Conservation (phyloP, 1,139 yeast genomes). For the Pichia sp. region DNA sequence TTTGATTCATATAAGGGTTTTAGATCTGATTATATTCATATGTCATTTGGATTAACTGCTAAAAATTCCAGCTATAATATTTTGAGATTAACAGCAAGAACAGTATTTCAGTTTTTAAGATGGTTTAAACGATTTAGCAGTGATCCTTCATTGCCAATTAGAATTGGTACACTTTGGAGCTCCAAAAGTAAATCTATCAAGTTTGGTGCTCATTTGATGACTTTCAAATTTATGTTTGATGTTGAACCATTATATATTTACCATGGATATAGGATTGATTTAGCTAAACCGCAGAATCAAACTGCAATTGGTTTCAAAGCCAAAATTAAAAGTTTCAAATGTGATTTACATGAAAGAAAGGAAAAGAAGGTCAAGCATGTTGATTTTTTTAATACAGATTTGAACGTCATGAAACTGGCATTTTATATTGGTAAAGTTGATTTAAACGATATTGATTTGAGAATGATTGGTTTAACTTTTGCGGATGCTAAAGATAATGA, state of each 20-base stretch:
- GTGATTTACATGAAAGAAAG: slow-evolving; percentile 82
- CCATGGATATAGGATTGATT: slow-evolving; percentile 55
- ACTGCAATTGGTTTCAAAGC: slow-evolving; percentile 75
- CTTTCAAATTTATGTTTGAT: slow-evolving; percentile 72
- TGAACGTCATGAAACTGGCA: slow-evolving; percentile 53
- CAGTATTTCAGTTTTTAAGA: slow-evolving; percentile 55
- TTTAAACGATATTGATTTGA: slow-evolving; percentile 61
- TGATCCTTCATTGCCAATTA: slow-evolving; percentile 63
- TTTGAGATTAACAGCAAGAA: slow-evolving; percentile 66
- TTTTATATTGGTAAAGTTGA: slow-evolving; percentile 72
- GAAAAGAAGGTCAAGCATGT: slow-evolving; percentile 63
- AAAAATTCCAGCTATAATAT: slow-evolving; percentile 39
- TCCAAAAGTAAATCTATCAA: slow-evolving; percentile 33
- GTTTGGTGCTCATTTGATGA: slow-evolving; percentile 69
- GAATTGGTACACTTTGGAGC: slow-evolving; percentile 60
- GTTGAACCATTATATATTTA: slow-evolving; percentile 68
- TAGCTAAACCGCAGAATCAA: slow-evolving; percentile 37
- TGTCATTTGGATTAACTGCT: slow-evolving; percentile 46
- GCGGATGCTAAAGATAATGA: slow-evolving; percentile 20
- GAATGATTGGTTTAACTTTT: slow-evolving; percentile 62
- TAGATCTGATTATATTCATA: slow-evolving; percentile 71
- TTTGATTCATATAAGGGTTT: slow-evolving; percentile 78
- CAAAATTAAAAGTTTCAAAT: slow-evolving; percentile 52
- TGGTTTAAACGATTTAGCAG: slow-evolving; percentile 84
- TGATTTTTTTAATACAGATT: slow-evolving; percentile 51